phyloP scores from a whole-genome alignment of 2,329 filamentous ascomycete species.

The Dactylonectria estremocensis region DNA sequence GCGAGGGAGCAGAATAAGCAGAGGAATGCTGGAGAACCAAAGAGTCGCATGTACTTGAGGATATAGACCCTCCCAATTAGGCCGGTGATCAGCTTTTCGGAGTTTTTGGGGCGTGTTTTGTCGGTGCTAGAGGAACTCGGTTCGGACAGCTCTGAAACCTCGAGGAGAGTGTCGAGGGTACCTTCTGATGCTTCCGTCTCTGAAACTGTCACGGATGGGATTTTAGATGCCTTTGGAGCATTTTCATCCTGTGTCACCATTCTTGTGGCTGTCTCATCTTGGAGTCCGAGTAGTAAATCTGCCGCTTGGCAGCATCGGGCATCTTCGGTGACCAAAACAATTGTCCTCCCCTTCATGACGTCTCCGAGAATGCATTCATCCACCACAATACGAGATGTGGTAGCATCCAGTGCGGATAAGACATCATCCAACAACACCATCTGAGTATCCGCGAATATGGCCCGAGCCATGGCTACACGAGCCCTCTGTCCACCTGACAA shows the following conservation, averaged over 20 bases:
- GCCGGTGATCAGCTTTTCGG: constrained; percentile 7
- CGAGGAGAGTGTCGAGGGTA: not conserved
- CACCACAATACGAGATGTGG: constrained; percentile 11
- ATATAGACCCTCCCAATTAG: constrained; percentile 10
- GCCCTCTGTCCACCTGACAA: constrained; percentile 38
- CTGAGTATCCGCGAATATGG: constrained; percentile 40
- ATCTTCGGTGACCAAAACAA: constrained; percentile 10
- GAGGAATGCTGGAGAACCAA: not conserved
- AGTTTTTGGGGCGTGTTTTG: not conserved
- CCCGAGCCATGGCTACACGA: constrained; percentile 39
- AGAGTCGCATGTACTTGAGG: constrained; percentile 17
- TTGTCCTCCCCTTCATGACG: constrained; percentile 12
- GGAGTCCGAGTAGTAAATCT: constrained; percentile 5
- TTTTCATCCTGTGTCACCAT: not conserved
- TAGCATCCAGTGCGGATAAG: constrained; percentile 79
- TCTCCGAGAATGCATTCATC: constrained; percentile 17
- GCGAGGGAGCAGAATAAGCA: not conserved
- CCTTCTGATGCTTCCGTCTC: not conserved
- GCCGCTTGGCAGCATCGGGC: not conserved
- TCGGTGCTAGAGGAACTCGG: not conserved
- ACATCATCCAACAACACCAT: constrained; percentile 77
- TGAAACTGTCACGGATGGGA: not conserved
- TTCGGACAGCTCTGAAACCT: not conserved
- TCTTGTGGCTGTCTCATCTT: not conserved
- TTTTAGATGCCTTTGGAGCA: not conserved